Conservation (phyloP, 2,329 filamentous ascomycete genomes). For the Trichoderma lentiforme region DNA sequence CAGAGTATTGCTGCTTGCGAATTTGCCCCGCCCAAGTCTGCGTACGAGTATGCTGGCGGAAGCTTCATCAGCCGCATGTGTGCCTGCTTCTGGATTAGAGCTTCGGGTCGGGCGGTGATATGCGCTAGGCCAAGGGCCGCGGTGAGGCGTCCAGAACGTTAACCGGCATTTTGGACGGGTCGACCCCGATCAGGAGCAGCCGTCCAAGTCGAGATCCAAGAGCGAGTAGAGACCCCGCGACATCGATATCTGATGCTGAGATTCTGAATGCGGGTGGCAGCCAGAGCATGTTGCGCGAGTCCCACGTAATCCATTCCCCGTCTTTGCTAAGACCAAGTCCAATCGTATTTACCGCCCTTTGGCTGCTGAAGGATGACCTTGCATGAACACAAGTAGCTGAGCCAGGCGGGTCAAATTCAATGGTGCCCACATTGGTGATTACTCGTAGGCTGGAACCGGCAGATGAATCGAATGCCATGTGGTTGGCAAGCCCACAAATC, state of each 20-base stretch:
- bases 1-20: not conserved
- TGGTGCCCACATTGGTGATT: slow-evolving; percentile 8
- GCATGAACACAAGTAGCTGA: not conserved
- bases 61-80: not conserved
- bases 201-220: not conserved
- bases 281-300: slow-evolving; percentile 5
- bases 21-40: not conserved
- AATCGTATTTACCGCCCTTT: not conserved
- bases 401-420: not conserved
- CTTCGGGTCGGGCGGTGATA: not conserved
- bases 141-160: not conserved
- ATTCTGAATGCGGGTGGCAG: not conserved
- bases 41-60: not conserved
- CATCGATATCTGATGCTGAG: slow-evolving; percentile 2
- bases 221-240: not conserved
- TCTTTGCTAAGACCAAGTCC: slow-evolving; percentile 1
- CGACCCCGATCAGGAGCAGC: not conserved
- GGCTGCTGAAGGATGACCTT: not conserved
- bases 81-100: not conserved
- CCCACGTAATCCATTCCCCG: slow-evolving; percentile 4
- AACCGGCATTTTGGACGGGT: not conserved
- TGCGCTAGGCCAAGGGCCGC: not conserved
- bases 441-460: not conserved
- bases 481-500: not conserved
- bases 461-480: not conserved